phyloP scores from a whole-genome alignment of 2,329 filamentous ascomycete genomes.

The Colletotrichum sublineola region DNA sequence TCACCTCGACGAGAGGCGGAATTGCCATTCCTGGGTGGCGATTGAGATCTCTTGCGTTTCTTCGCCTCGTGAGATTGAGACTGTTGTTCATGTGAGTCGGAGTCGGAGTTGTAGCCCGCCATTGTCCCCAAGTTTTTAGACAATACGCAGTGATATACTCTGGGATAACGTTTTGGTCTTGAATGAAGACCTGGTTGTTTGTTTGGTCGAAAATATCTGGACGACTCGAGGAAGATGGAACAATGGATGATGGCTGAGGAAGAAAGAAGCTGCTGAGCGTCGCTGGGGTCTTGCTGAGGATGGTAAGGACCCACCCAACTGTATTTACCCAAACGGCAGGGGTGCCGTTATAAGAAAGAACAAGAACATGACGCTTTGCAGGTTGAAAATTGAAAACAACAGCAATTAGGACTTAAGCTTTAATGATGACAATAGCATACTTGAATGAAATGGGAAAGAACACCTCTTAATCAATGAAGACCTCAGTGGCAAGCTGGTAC shows the following conservation, averaged over 20 bases:
- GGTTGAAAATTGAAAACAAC: no score
- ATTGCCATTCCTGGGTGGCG: slow-evolving; percentile 46
- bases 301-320: slow-evolving; percentile 11
- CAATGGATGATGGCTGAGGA: background rate
- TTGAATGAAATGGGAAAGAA: background rate
- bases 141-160: background rate
- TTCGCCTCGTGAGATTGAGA: slow-evolving; percentile 56
- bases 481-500: background rate
- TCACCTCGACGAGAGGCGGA: slow-evolving; percentile 35
- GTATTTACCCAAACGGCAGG: background rate
- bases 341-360: background rate
- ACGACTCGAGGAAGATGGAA: slow-evolving; percentile 7
- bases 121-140: slow-evolving; percentile 38
- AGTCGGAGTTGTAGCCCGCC: slow-evolving; percentile 36
- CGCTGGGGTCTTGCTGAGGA: slow-evolving; percentile 11
- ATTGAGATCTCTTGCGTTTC: slow-evolving; percentile 55
- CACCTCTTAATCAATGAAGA: background rate
- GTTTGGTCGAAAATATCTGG: background rate
- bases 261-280: slow-evolving; percentile 29
- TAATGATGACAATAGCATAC: background rate
- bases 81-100: slow-evolving; percentile 23
- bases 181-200: no score
- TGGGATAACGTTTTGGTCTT: background rate
- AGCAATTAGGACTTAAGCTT: background rate
- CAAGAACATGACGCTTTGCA: background rate